These are phyloP conservation scores for Phialemonium atrogriseum DNA, from an alignment of 2,329 filamentous ascomycete genomes.

Conservation along the genomic window DNA sequence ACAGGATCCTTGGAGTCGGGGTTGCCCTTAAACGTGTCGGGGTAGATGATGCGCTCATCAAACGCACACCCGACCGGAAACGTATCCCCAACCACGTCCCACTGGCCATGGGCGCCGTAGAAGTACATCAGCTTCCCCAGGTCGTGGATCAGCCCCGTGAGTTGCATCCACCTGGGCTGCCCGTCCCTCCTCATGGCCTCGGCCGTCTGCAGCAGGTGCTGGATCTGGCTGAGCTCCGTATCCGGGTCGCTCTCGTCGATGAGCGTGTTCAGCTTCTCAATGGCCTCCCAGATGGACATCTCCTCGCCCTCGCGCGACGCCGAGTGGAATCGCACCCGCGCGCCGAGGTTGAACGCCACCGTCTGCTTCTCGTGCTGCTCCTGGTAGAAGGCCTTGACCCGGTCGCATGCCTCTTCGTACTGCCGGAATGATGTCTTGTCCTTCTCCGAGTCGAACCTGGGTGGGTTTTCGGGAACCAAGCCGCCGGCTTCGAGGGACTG, in stretches of 20 bases:
- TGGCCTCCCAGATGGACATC: conserved; percentile 86
- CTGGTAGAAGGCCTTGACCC: conserved; percentile 79
- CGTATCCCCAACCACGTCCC: conserved; percentile 87
- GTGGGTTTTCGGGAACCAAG: conserved; percentile 12
- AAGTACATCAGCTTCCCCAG: conserved; percentile 67
- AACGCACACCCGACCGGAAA: conserved; percentile 73
- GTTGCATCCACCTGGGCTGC: conserved; percentile 75
- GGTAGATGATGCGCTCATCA: conserved; percentile 71
- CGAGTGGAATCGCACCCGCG: conserved; percentile 62
- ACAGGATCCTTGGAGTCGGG: conserved; percentile 63
- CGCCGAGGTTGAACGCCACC: conserved; percentile 75
- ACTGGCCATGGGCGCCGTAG: conserved; percentile 78
- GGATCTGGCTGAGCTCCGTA: conserved; percentile 78
- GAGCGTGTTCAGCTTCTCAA: conserved; percentile 85
- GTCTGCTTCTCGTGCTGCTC: conserved; percentile 67
- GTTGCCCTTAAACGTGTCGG: conserved; percentile 68
- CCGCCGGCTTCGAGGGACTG: background rate
- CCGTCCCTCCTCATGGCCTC: conserved; percentile 83
- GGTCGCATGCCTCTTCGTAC: conserved; percentile 74
- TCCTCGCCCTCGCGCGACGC: conserved; percentile 54
- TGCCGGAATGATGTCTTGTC: conserved; percentile 42
- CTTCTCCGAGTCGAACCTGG: conserved; percentile 22
- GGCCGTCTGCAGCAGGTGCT: conserved; percentile 80
- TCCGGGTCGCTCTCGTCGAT: conserved; percentile 90
- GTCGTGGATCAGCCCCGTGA: conserved; percentile 71